phyloP scores from a whole-genome alignment of 2,329 filamentous ascomycete genomes.

The Geosmithia morbida region DNA sequence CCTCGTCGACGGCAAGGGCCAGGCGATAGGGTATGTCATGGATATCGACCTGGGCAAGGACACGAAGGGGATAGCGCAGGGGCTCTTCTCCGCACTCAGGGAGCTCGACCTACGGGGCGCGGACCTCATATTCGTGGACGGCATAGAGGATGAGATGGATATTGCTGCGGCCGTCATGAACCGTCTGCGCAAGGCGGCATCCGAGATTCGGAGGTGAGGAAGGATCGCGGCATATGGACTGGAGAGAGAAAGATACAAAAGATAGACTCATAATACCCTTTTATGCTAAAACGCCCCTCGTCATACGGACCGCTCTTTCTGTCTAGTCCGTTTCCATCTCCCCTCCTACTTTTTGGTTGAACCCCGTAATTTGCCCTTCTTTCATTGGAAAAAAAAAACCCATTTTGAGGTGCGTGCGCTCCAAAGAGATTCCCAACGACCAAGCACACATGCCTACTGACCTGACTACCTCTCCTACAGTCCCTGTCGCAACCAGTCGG shows the following conservation, averaged over 20 bases:
- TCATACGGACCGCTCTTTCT: neutral
- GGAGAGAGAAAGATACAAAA: neutral
- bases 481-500: conserved; percentile 80
- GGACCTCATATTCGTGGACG: conserved; percentile 81
- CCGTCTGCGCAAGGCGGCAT: conserved; percentile 63
- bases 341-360: too few species aligned
- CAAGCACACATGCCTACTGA: neutral
- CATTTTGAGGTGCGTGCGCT: neutral
- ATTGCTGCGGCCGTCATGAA: conserved; percentile 84
- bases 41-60: conserved; percentile 62
- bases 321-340: neutral
- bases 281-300: neutral
- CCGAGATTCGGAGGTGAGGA: conserved; percentile 32
- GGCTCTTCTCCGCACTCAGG: conserved; percentile 74
- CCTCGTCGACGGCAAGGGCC: conserved; percentile 17
- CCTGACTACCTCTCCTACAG: conserved; percentile 28
- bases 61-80: conserved; percentile 64
- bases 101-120: conserved; percentile 70
- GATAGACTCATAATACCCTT: conserved; percentile 4
- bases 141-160: conserved; percentile 64
- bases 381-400: neutral
- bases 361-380: neutral
- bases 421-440: neutral
- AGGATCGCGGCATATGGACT: neutral
- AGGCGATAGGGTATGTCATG: conserved; percentile 30